These are phyloP conservation scores for Phoma herbarum DNA, from an alignment of 2,329 filamentous ascomycete genomes.

Conservation along the genomic window DNA sequence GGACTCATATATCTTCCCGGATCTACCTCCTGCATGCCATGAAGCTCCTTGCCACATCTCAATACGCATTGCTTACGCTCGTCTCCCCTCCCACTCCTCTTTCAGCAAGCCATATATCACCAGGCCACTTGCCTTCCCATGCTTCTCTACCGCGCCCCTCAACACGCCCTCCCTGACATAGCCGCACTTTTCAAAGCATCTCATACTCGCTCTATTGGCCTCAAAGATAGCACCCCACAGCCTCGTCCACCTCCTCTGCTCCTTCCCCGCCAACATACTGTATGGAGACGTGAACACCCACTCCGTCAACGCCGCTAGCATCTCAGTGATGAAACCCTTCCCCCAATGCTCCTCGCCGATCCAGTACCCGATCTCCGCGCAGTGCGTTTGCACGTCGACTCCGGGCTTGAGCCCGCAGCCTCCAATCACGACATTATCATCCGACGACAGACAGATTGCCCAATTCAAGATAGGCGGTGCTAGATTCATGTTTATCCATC, in stretches of 20 bases:
- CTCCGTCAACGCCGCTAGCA: constrained; percentile 44
- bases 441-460: constrained; percentile 25
- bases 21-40: not conserved
- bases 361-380: constrained; percentile 56
- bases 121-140: constrained; percentile 44
- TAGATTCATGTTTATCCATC: constrained; percentile 49
- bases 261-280: constrained; percentile 21
- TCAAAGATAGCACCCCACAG: constrained; percentile 43
- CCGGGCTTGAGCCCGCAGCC: constrained; percentile 51
- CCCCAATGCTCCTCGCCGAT: constrained; percentile 51
- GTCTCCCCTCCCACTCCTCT: constrained; percentile 39
- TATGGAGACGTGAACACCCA: constrained; percentile 43
- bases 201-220: constrained; percentile 49
- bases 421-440: constrained; percentile 42
- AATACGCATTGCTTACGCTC: not conserved
- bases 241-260: constrained; percentile 36
- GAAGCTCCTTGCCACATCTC: not conserved
- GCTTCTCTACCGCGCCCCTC: constrained; percentile 47
- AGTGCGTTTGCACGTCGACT: constrained; percentile 48
- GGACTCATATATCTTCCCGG: not conserved
- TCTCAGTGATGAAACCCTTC: constrained; percentile 44
- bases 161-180: constrained; percentile 50
- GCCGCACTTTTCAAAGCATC: constrained; percentile 50
- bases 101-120: constrained; percentile 49
- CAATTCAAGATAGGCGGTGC: constrained; percentile 28